Percentiles rank a stretch among this genome's conserved stretches.
Conservation (phyloP, 1,284 basidiomycete genomes). For the Malassezia restricta region DNA sequence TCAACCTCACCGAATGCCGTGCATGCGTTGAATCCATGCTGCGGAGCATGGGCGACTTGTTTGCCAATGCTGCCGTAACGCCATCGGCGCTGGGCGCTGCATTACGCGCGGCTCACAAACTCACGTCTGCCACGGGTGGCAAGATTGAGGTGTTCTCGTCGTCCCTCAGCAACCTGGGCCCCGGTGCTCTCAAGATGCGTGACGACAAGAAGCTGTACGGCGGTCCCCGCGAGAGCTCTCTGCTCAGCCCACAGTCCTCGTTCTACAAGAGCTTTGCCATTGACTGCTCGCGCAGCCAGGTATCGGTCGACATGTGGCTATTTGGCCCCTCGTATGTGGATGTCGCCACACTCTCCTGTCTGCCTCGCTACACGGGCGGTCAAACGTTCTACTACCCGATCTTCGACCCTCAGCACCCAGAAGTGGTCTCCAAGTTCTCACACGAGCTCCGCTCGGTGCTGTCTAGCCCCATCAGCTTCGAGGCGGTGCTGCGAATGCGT, state of each 20-base stretch:
- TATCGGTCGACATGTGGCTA: constrained; percentile 98
- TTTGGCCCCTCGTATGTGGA: constrained; percentile 89
- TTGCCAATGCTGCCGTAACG: constrained; percentile 77
- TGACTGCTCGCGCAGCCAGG: constrained; percentile 90
- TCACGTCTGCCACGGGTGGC: constrained; percentile 85
- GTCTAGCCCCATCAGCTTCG: constrained; percentile 85
- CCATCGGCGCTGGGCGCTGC: constrained; percentile 93
- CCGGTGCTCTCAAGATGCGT: constrained; percentile 83
- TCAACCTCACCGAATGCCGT: constrained; percentile 79
- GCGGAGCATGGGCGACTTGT: constrained; percentile 81
- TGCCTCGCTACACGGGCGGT: constrained; percentile 94
- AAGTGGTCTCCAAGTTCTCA: constrained; percentile 94
- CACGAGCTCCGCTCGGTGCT: constrained; percentile 90
- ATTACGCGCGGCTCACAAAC: constrained; percentile 85
- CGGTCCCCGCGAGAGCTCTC: constrained; percentile 63
- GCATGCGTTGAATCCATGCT: constrained; percentile 71
- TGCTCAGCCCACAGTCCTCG: constrained; percentile 54
- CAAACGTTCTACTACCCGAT: constrained; percentile 97
- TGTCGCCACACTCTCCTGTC: constrained; percentile 76
- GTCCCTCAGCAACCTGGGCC: constrained; percentile 73
- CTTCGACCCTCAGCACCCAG: constrained; percentile 83
- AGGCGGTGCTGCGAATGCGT: constrained; percentile 93
- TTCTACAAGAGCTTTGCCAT: constrained; percentile 99
- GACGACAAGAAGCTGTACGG: constrained; percentile 94
- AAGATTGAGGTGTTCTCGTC: constrained; percentile 86